phyloP scores from a whole-genome alignment of 495 filamentous ascomycete genomes.

The Aspergillus homomorphus region DNA sequence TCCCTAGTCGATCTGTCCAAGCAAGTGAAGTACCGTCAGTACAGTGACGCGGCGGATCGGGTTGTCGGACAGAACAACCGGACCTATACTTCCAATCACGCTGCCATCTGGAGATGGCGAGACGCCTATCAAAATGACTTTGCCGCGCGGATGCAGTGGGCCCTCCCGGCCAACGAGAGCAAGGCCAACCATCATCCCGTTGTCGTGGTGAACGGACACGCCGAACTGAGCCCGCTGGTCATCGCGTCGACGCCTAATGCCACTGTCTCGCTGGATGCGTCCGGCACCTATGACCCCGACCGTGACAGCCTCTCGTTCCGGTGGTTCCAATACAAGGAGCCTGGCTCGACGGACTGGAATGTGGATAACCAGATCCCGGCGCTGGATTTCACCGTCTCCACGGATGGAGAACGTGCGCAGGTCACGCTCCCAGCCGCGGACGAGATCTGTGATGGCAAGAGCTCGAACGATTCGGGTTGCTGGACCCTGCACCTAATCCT shows the following conservation, averaged over 20 bases:
- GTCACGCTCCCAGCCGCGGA: slow-evolving; percentile 35
- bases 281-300: slow-evolving; percentile 43
- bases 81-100: slow-evolving; percentile 39
- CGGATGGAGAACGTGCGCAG: slow-evolving; percentile 24
- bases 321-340: slow-evolving; percentile 49
- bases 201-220: slow-evolving; percentile 36
- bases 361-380: slow-evolving; percentile 35
- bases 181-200: slow-evolving; percentile 43
- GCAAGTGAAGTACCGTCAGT: slow-evolving; percentile 25
- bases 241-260: slow-evolving; percentile 33
- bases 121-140: slow-evolving; percentile 50
- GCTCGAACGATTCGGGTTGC: slow-evolving; percentile 24
- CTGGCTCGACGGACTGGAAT: slow-evolving; percentile 40
- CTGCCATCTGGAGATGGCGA: slow-evolving; percentile 51
- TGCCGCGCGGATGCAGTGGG: slow-evolving; percentile 50
- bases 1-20: slow-evolving; percentile 19
- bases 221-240: slow-evolving; percentile 27
- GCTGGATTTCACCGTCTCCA: slow-evolving; percentile 29
- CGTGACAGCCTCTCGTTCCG: slow-evolving; percentile 36
- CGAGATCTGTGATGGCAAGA: slow-evolving; percentile 29
- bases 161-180: slow-evolving; percentile 25
- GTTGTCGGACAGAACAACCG: slow-evolving; percentile 38
- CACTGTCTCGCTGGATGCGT: slow-evolving; percentile 39
- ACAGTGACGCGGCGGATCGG: slow-evolving; percentile 39
- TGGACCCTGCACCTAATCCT: slow-evolving; percentile 39